phyloP scores from a whole-genome alignment of 2,329 filamentous ascomycete genomes.

The Cladosporium austrohemisphaericum region DNA sequence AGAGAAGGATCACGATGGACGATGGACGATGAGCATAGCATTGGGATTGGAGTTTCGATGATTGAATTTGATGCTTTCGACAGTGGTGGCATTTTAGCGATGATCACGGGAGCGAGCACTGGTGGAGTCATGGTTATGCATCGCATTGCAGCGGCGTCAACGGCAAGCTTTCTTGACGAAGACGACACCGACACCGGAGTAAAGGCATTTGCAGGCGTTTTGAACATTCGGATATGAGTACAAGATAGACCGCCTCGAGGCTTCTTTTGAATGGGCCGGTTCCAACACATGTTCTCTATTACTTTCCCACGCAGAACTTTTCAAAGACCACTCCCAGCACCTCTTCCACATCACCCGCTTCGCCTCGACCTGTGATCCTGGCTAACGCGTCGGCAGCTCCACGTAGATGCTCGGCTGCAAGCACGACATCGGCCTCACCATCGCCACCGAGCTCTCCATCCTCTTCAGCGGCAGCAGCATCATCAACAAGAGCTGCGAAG shows the following conservation, averaged over 20 bases:
- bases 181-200: background rate
- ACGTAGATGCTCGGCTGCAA: slow-evolving; percentile 84
- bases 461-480: slow-evolving; percentile 14
- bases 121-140: too few relatives aligned
- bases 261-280: slow-evolving; percentile 1
- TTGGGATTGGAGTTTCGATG: slow-evolving; percentile 1
- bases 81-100: background rate
- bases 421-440: slow-evolving; percentile 72
- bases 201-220: slow-evolving; percentile 18
- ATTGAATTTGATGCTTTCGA: too few relatives aligned
- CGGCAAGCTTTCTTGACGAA: too few relatives aligned
- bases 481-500: slow-evolving; percentile 50
- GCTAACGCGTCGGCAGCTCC: slow-evolving; percentile 76
- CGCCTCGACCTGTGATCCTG: slow-evolving; percentile 80
- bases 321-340: slow-evolving; percentile 96
- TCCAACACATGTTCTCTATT: background rate
- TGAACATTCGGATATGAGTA: background rate
- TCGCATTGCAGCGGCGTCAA: too few relatives aligned
- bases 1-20: background rate
- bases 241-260: slow-evolving; percentile 11
- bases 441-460: slow-evolving; percentile 16
- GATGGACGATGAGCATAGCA: slow-evolving; percentile 1
- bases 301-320: slow-evolving; percentile 58
- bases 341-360: slow-evolving; percentile 87
- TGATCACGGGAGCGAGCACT: too few relatives aligned